phyloP scores from a whole-genome alignment of 2,329 filamentous ascomycete genomes.

The Colletotrichum phormii region DNA sequence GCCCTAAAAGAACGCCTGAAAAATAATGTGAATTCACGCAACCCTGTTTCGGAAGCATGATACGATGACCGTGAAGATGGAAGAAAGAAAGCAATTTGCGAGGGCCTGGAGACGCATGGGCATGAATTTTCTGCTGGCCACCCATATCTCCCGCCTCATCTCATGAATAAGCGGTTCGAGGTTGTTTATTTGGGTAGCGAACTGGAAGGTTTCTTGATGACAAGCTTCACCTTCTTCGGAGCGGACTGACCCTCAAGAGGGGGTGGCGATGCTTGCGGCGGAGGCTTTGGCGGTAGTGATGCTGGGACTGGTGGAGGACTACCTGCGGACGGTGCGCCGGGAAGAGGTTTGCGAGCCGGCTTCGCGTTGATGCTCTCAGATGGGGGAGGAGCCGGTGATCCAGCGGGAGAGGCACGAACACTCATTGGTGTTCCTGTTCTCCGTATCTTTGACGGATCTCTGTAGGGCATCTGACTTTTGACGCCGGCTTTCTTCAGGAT shows the following conservation, averaged over 20 bases:
- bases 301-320: conserved; percentile 21
- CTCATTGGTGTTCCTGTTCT: conserved; percentile 22
- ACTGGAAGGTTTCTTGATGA: conserved; percentile 34
- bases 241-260: conserved; percentile 25
- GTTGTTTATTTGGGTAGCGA: conserved; percentile 11
- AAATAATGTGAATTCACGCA: neutral
- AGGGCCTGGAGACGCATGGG: neutral
- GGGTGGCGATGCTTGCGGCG: conserved; percentile 28
- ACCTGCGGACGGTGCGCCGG: conserved; percentile 33
- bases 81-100: neutral
- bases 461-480: conserved; percentile 15
- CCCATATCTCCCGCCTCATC: neutral
- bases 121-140: neutral
- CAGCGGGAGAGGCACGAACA: conserved; percentile 42
- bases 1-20: neutral
- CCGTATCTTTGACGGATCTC: conserved; percentile 32
- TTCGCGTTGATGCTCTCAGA: conserved; percentile 46
- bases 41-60: neutral
- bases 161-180: neutral
- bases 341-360: conserved; percentile 49
- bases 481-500: conserved; percentile 42
- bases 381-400: conserved; percentile 40
- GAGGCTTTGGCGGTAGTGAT: conserved; percentile 24
- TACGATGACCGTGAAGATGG: neutral
- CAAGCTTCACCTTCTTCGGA: conserved; percentile 36